These are phyloP conservation scores for Halenospora varia DNA, from an alignment of 495 filamentous ascomycete species.

Conservation along the genomic window DNA sequence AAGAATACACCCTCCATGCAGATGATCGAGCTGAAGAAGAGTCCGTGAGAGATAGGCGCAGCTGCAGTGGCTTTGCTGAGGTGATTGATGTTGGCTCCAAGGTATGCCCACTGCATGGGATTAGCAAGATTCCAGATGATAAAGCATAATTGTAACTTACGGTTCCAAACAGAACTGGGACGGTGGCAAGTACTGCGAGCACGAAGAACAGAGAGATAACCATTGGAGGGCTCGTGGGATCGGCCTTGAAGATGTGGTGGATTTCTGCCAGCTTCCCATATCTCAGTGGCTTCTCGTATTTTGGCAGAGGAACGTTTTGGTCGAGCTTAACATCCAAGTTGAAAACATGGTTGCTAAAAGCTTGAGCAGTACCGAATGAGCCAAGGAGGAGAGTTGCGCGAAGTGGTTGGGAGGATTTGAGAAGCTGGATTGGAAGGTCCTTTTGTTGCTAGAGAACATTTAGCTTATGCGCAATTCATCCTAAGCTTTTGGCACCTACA, in stretches of 20 bases:
- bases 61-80: conserved; percentile 79
- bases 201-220: conserved; percentile 77
- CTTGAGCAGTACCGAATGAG: conserved; percentile 74
- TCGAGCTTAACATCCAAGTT: conserved; percentile 54
- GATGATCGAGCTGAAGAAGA: conserved; percentile 61
- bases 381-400: conserved; percentile 76
- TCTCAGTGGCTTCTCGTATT: conserved; percentile 61
- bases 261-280: conserved; percentile 84
- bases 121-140: conserved; percentile 9
- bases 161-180: conserved; percentile 65
- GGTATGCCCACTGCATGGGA: conserved; percentile 59
- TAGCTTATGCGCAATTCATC: conserved; percentile 15
- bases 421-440: conserved; percentile 83
- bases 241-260: conserved; percentile 82
- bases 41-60: conserved; percentile 29
- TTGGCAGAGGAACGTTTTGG: conserved; percentile 53
- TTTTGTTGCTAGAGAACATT: conserved; percentile 66
- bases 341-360: conserved; percentile 61
- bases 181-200: conserved; percentile 60
- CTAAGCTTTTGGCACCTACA: conserved; percentile 44
- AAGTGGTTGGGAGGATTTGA: conserved; percentile 60
- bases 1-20: conserved; percentile 90
- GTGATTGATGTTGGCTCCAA: conserved; percentile 85
- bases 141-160: conserved; percentile 48
- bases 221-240: conserved; percentile 76